phyloP scores from a whole-genome alignment of 2,329 filamentous ascomycete species.

The Fusarium sororula region DNA sequence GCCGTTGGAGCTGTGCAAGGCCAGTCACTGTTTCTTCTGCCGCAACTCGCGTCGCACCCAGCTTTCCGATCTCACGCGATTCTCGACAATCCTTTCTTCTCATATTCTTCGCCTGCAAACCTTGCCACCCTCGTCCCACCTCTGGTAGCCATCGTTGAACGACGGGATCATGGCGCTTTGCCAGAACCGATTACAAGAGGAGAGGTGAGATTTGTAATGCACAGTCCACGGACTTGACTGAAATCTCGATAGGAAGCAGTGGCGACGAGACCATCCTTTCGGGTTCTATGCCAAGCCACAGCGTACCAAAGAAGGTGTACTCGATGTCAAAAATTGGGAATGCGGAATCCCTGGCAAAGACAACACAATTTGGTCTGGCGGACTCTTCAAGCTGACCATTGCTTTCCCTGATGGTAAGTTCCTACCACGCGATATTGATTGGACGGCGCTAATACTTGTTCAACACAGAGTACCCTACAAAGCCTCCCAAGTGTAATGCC shows the following conservation, averaged over 20 bases:
- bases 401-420: constrained; percentile 88
- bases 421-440: neutral
- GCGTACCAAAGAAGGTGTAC: constrained; percentile 78
- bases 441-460: constrained; percentile 19
- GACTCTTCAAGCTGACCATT: constrained; percentile 93
- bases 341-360: constrained; percentile 96
- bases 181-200: constrained; percentile 86
- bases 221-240: constrained; percentile 24
- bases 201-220: constrained; percentile 68
- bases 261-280: constrained; percentile 96
- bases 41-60: neutral
- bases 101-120: constrained; percentile 11
- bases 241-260: constrained; percentile 78
- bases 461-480: constrained; percentile 89
- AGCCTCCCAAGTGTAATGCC: constrained; percentile 92
- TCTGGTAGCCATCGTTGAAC: neutral
- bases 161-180: constrained; percentile 79
- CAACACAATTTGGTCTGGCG: constrained; percentile 98
- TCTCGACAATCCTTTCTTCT: constrained; percentile 9
- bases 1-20: neutral
- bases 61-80: constrained; percentile 6
- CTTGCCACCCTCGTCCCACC: neutral
- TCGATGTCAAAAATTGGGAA: constrained; percentile 96
- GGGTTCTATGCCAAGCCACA: constrained; percentile 94
- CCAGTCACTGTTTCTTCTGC: neutral